Evolutionary conservation across 345 rosid genomes (phyloP), one percentile per base, ranked within the genome.

Genomic region (Euclidium syriacum): DNA sequence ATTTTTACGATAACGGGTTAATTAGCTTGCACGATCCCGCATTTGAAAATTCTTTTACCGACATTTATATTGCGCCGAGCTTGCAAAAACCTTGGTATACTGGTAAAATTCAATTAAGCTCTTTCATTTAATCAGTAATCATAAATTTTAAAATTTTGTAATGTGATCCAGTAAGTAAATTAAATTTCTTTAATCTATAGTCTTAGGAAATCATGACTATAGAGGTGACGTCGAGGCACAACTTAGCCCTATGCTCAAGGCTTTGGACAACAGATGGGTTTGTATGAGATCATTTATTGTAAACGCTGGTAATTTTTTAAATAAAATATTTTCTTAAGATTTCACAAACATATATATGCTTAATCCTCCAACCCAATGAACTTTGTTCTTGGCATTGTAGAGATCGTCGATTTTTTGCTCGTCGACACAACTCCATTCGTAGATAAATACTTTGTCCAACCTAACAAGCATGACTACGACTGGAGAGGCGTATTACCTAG

Each of bases 401-500:
- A 40, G 56, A 61, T 77, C 51, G 88, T 72, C 12, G 85, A 85
- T 1, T 61, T 85, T 46, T 73, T 80, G 70, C 79, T 85, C 49
- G 74, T 85, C 16, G 91, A 85, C 46, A 85, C 86, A 0, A 80
- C 88, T 23, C 91, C 91, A 0, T 82, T 85, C 22, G 84, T 73
- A 2, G 68, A 83, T 2, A 73, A 77, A 32, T 85, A 85, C 50
- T 82, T 85, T 63, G 22, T 49, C 0, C 60, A 82, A 52, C 75
- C 82, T 36, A 43, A 65, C 10, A 73, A 77, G 11, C 72, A 79
- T 27, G 60, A 18, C 6, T 85, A 85, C 30, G 88, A 86, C 44
- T 86, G 92, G 89, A 78, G 60, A 20, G 87, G 84, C n/a, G 58
- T 81, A 1, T 25, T 18, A 17, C 86, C 94, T 0, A 61, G 87